Evolutionary conservation across 2,329 filamentous ascomycete species (phyloP), one percentile per base, ranked within the genome.

Genomic region (Colletotrichum sp.): DNA sequence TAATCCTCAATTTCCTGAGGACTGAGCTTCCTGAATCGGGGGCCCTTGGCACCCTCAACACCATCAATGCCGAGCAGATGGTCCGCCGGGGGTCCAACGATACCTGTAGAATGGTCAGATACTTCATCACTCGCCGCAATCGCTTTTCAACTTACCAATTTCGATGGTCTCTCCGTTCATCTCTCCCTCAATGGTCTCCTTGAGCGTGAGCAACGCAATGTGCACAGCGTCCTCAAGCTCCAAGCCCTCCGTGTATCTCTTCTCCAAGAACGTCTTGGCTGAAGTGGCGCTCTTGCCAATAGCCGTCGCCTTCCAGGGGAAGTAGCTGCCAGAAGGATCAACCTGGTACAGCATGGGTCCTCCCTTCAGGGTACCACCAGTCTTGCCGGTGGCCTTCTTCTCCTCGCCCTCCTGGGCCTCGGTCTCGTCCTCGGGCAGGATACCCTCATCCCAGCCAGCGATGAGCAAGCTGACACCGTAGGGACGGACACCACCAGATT

Each of bases 1-100:
- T 99, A 99, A 85, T 99, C 97, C 89, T 99, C 97, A 82, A 99
- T 98, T 88, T 99, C 97, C 87, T 98, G 95, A 81, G 98, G 95
- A 80, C 91, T 98, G 85, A 99, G 88, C 90, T 98, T 98, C 85
- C 95, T 91, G 91, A 98, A 98, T 76, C 95, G 91, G 72, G 95
- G 95, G 58, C 95, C 95, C 78, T 92, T 90, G 24, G 94, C 94
- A 76, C 94, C 94, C 81, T 96, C 93, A 13, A 97, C 94, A 75
- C 95, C 95, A 84, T 98, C 95, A 76, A 95, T 94, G 64, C 97
- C 97, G 74, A 99, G 90, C 59, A 99, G 89, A 82, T 98, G 94
- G 83, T 99, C 92, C 78, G 97, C 97, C 70, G 97, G 97, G 58
- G 96, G 94, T 33, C 97, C 97, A 78, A 99, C 95, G 79, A 99